Evolutionary conservation across 805 yeast species (phyloP), one percentile per base, ranked within the genome.

Genomic region (Yamadazyma takamatsuzukensis): DNA sequence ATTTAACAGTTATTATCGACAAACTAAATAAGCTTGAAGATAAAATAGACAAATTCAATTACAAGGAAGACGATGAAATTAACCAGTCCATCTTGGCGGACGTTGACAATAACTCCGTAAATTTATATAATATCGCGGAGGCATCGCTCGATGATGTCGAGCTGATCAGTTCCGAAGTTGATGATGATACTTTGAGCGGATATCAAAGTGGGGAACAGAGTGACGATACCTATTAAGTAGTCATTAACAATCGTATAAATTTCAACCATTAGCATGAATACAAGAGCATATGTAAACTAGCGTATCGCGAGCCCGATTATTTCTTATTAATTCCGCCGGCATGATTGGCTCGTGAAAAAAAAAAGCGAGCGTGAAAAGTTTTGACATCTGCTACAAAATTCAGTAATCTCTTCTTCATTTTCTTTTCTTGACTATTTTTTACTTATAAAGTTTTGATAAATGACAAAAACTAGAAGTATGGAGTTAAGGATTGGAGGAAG

Each of bases 401-500:
- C n/a, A n/a, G n/a, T n/a, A n/a, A n/a, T n/a, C n/a, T n/a, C n/a
- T n/a, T n/a, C n/a, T n/a, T n/a, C n/a, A n/a, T n/a, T n/a, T n/a
- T n/a, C n/a, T n/a, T n/a, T n/a, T n/a, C n/a, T n/a, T n/a, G n/a
- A n/a, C n/a, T n/a, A n/a, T n/a, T n/a, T n/a, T n/a, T n/a, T n/a
- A n/a, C n/a, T n/a, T n/a, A n/a, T n/a, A n/a, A n/a, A n/a, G n/a
- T n/a, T n/a, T n/a, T n/a, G n/a, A n/a, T n/a, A n/a, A n/a, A n/a
- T n/a, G n/a, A n/a, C n/a, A n/a, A n/a, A n/a, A n/a, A n/a, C n/a
- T n/a, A n/a, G n/a, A n/a, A n/a, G n/a, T n/a, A n/a, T n/a, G n/a
- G n/a, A n/a, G n/a, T n/a, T n/a, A n/a, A n/a, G 40, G 15, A 81
- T 93, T 18, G 98, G 97, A 21, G 95, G 97, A 16, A 77, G 98